phyloP scores from a whole-genome alignment of 2,329 filamentous ascomycete genomes.

The Phialophora tarda region DNA sequence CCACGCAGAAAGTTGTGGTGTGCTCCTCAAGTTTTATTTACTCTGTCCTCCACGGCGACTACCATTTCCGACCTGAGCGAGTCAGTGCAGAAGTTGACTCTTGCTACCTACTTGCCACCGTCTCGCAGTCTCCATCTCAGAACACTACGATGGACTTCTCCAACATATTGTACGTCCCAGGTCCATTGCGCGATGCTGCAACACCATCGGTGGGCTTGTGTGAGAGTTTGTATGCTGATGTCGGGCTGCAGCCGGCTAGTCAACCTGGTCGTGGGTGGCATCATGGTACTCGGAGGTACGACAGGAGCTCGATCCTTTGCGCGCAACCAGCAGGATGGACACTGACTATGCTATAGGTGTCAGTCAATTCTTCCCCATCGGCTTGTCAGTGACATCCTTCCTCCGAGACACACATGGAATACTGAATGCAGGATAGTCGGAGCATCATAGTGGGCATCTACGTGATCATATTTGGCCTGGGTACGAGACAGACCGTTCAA shows the following conservation, averaged over 20 bases:
- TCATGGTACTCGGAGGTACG: conserved; percentile 82
- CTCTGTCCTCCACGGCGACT: background rate
- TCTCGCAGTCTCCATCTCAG: background rate
- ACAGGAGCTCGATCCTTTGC: conserved; percentile 44
- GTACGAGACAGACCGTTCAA: conserved; percentile 55
- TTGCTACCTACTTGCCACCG: background rate
- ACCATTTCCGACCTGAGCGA: background rate
- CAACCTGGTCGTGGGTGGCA: conserved; percentile 84
- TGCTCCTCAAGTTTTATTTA: conserved; percentile 2
- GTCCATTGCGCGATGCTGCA: conserved; percentile 7
- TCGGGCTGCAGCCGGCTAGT: conserved; percentile 75
- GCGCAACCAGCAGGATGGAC: conserved; percentile 41
- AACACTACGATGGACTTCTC: conserved; percentile 80
- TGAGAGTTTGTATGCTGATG: conserved; percentile 14
- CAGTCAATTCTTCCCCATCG: conserved; percentile 53
- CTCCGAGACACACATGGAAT: conserved; percentile 11
- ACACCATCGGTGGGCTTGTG: background rate
- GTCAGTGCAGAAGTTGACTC: background rate
- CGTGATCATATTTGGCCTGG: conserved; percentile 86
- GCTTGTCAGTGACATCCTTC: conserved; percentile 41
- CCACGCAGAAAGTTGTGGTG: background rate
- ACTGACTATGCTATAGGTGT: conserved; percentile 43
- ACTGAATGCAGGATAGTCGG: conserved; percentile 57
- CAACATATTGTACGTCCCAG: conserved; percentile 77
- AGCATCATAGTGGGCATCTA: conserved; percentile 81